Base-by-base conservation (phyloP, 2,329 filamentous ascomycete genomes). In the Ophiostoma angusticollis region DNA sequence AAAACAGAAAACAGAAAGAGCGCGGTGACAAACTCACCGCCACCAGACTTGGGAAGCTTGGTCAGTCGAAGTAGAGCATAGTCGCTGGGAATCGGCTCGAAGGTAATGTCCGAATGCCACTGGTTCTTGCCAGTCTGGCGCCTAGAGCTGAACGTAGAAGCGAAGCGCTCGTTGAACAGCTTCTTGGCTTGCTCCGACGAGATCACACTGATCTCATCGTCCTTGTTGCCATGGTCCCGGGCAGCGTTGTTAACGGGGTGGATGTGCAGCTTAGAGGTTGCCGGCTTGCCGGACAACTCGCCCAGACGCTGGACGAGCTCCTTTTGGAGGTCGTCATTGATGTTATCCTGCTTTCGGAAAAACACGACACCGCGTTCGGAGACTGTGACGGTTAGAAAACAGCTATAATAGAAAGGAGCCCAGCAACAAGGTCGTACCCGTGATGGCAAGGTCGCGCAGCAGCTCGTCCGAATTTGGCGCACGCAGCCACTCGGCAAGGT, bases 371-470 rank as follows among this genome's bases (percentile, higher is more conserved):
- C 65, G 13, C 66, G 52, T 39, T 67, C 54, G 1, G 65, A 68
- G 48, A 70, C 60, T 52, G 31, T 8, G 9, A 9, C 22, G 3
- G 18, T 28, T 16, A 18, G 13, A 5, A n/a, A n/a, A 9, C 3
- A n/a, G 5, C 8, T 6, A n/a, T 5, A 5, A 9, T 24, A 5
- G 21, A 9, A n/a, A 11, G 12, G n/a, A 6, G 25, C 25, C 11
- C 9, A 21, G 21, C 3, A 25, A 14, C 13, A 34, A 25, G 18
- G 22, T 1, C 18, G 9, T 32, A 74, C 72, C 67, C 0, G 70
- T 75, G 38, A 78, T 71, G 13, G 71, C 75, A 1, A 80, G 59
- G 46, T 80, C 75, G 1, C 68, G 64, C 16, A 79, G 55, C 3
- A 74, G 54, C 22, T 69, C 65, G 31, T 79, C 72, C 0, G 67